Conservation (phyloP, 805 yeast genomes). For the Lipomyces chichibuensis region DNA sequence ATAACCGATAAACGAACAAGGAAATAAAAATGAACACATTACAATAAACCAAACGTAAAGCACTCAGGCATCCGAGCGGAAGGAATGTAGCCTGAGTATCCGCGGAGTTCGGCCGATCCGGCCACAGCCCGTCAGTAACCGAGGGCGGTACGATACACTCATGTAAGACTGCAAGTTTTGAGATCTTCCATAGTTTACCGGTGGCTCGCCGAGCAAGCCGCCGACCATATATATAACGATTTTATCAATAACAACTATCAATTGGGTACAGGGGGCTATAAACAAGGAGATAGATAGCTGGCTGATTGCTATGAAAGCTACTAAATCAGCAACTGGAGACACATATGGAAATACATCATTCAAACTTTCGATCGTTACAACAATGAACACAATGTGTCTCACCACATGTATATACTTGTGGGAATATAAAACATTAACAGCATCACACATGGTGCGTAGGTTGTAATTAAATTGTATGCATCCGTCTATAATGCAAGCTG, state of each 20-base stretch:
- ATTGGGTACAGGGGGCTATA: not conserved
- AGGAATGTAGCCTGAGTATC: no score
- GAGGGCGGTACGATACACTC: no score
- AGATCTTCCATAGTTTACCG: no score
- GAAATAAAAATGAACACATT: no score
- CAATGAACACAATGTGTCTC: not conserved
- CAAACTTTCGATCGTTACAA: not conserved
- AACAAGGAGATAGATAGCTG: slow-evolving; percentile 2
- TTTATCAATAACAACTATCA: not conserved
- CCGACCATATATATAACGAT: not conserved
- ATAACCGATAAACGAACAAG: no score
- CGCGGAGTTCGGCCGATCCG: no score
- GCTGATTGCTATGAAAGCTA: slow-evolving; percentile 1
- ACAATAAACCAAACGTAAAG: no score
- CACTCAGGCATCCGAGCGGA: no score
- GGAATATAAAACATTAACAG: slow-evolving; percentile 1
- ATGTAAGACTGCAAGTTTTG: no score
- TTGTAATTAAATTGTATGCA: not conserved
- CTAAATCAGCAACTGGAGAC: not conserved
- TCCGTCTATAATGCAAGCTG: slow-evolving; percentile 39
- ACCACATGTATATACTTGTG: not conserved
- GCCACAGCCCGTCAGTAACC: no score
- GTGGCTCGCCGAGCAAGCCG: not conserved
- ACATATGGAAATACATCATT: not conserved
- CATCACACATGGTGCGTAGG: not conserved